phyloP scores from a whole-genome alignment of 208 protist species.

The Lotmaria passim region DNA sequence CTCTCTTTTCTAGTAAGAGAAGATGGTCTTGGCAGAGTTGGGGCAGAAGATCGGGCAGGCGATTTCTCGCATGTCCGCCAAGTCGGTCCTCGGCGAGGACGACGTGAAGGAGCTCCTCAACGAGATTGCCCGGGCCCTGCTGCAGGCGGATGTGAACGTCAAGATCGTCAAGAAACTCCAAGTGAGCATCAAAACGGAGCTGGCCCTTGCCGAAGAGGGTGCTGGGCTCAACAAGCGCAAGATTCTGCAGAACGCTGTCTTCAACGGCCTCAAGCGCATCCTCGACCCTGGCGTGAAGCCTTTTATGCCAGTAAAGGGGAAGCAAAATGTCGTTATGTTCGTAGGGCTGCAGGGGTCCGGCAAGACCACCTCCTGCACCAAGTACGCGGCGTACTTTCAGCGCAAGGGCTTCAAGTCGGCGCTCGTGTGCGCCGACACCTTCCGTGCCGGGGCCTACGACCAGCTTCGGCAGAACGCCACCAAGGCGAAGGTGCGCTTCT shows the following conservation, averaged over 20 bases:
- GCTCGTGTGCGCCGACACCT: conserved; percentile 99
- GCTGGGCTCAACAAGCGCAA: conserved; percentile 96
- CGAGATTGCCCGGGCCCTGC: conserved; percentile 95
- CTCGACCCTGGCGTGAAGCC: conserved; percentile 97
- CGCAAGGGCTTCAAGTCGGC: conserved; percentile 95
- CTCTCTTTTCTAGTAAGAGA: too few relatives aligned
- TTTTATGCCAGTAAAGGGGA: conserved; percentile 96
- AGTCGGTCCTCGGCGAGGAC: conserved; percentile 94
- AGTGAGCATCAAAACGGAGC: conserved; percentile 90
- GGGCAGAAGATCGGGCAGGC: conserved; percentile 94
- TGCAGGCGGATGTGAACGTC: conserved; percentile 98
- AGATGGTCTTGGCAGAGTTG: conserved; percentile 94
- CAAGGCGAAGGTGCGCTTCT: conserved; percentile 98
- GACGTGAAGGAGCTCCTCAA: conserved; percentile 96
- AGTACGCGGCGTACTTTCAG: conserved; percentile 96
- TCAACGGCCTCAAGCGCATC: conserved; percentile 96
- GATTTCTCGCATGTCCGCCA: conserved; percentile 90
- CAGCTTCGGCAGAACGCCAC: conserved; percentile 99
- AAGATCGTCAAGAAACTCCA: conserved; percentile 93
- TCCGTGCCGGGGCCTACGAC: conserved; percentile 96
- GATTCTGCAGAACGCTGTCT: conserved; percentile 96
- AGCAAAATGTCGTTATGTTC: conserved; percentile 99
- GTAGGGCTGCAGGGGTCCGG: conserved; percentile 98
- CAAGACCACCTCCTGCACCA: conserved; percentile 99
- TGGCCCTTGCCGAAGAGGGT: conserved; percentile 94